These are phyloP conservation scores for Phlebopus sp. DNA, from an alignment of 1,284 basidiomycete genomes.

Conservation along the genomic window DNA sequence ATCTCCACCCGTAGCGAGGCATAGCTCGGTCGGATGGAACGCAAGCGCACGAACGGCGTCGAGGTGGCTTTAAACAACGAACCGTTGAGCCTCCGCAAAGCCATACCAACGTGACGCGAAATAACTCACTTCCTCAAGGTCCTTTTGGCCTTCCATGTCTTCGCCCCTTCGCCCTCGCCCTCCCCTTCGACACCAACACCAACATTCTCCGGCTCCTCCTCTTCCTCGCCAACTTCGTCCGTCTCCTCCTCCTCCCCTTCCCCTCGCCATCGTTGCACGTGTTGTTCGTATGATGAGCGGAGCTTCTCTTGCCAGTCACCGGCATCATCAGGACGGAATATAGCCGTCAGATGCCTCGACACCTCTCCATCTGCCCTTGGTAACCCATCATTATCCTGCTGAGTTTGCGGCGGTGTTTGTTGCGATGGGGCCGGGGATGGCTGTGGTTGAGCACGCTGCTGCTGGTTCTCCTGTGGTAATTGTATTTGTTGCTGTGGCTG, in stretches of 20 bases:
- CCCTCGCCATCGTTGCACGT: constrained; percentile 48
- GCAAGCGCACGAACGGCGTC: constrained; percentile 89
- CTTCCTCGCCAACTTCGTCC: constrained; percentile 56
- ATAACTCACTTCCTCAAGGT: constrained; percentile 82
- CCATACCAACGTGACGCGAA: constrained; percentile 2
- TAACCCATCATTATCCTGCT: constrained; percentile 15
- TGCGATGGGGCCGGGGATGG: constrained; percentile 25
- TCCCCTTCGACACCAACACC: constrained; percentile 60
- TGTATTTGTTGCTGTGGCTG: constrained; percentile 28
- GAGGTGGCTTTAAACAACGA: constrained; percentile 65
- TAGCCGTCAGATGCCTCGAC: constrained; percentile 66
- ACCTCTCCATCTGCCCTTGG: constrained; percentile 22
- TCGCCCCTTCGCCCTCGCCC: constrained; percentile 64
- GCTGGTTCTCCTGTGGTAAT: constrained; percentile 23
- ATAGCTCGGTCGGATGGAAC: constrained; percentile 82
- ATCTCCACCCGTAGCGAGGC: constrained; percentile 88
- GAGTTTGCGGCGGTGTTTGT: constrained; percentile 33
- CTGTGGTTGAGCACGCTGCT: constrained; percentile 21
- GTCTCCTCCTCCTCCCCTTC: constrained; percentile 50
- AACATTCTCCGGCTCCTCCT: constrained; percentile 55
- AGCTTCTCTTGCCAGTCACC: constrained; percentile 82
- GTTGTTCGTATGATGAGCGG: constrained; percentile 55
- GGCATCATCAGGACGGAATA: constrained; percentile 81
- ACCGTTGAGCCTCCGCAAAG: constrained; percentile 6
- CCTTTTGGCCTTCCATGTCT: constrained; percentile 81